phyloP scores from a whole-genome alignment of 148 eudicot genomes.

The Rhododendron henanense region DNA sequence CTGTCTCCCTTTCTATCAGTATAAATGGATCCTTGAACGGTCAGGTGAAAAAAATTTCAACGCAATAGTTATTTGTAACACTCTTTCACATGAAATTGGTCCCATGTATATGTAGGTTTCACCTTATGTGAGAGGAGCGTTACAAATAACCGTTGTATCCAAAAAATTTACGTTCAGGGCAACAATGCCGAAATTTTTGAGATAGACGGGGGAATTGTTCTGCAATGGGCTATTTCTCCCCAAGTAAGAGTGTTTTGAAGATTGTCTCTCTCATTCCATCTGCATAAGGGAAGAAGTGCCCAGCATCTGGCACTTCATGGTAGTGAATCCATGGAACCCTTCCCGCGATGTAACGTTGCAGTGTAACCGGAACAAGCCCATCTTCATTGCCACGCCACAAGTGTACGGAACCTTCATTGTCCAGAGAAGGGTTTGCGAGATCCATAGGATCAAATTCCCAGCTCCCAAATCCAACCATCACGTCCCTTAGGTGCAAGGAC shows the following conservation, averaged over 20 bases:
- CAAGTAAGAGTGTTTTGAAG: conserved; percentile 25
- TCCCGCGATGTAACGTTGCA: conserved; percentile 42
- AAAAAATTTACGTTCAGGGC: neutral
- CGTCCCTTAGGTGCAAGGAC: conserved; percentile 21
- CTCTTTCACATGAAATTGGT: no score
- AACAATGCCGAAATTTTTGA: neutral
- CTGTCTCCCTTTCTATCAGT: neutral
- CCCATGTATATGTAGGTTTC: no score
- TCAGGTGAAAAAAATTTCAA: no score
- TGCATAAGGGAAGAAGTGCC: conserved; percentile 37
- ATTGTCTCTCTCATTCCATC: conserved; percentile 37
- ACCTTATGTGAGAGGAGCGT: no score
- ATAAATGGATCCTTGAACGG: no score
- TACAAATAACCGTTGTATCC: no score
- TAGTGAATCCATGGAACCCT: conserved; percentile 55
- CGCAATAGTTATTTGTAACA: no score
- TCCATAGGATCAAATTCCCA: conserved; percentile 54
- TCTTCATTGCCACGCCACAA: conserved; percentile 61
- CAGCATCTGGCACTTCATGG: conserved; percentile 44
- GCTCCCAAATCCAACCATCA: conserved; percentile 41
- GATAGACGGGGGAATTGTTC: neutral
- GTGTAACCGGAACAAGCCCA: conserved; percentile 35
- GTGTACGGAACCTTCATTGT: conserved; percentile 27
- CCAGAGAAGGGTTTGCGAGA: conserved; percentile 20
- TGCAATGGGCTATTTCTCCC: neutral